Base-by-base conservation (phyloP, 176 grass and related monocot genomes). In the Tuctoria greenei region DNA sequence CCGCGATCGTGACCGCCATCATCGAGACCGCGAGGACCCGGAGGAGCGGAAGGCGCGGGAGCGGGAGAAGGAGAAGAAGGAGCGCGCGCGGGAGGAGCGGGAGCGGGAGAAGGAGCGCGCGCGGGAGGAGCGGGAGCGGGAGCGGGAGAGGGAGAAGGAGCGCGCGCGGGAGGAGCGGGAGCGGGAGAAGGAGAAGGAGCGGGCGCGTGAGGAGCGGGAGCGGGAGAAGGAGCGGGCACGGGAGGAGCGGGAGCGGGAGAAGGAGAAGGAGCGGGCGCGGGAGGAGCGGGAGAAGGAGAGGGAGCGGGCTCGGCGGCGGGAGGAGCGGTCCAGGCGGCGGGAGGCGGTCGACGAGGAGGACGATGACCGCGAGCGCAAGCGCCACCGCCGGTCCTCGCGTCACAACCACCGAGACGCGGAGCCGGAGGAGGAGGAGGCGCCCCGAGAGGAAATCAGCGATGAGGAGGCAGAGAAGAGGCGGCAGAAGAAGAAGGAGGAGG, bases 401-500 rank as follows among this genome's bases (percentile, higher is more conserved):
- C 84, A 84, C 27, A 81, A 94, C 51, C 73, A 75, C 59, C 78
- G 75, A 16, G 90, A 93, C 10, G 61, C 61, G 34, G 85, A 97
- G 69, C 42, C 42, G 61, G 75, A 91, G 78, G 62, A 27, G 78
- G 62, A 27, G 24, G 62, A 50, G 25, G 56, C 58, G 62, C 39
- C 21, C 39, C 82, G 25, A 69, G 89, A 75, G 63, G 86, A 80
- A 31, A 67, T 58, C 44, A 75, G 69, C 63, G 89, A 62, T 28
- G 89, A 84, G 79, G 89, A 71, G 57, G 86, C 62, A 0, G 79
- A 89, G 76, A 72, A 57, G 16, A 72, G 27, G 63, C 79, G 76
- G 64, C 83, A 77, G 81, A 79, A 81, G 67, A 77, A 82, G 84
- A 88, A 82, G 51, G 82, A 98, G 69, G 95, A 98, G 66, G 95